Evolutionary conservation across 805 yeast species (phyloP), one percentile per base, ranked within the genome.

Genomic region (Scheffersomyces ergatensis): DNA sequence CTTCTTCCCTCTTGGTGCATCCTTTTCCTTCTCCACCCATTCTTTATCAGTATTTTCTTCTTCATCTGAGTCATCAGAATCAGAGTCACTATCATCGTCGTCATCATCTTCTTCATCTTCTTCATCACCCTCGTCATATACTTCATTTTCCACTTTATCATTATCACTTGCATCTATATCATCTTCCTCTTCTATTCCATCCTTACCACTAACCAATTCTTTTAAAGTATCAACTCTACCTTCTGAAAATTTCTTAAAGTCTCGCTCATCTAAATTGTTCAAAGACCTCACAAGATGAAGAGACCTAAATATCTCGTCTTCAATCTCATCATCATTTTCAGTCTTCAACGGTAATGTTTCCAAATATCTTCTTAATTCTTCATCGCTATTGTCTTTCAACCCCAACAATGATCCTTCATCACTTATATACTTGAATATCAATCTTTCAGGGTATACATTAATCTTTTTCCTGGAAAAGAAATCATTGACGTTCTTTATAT

Each of bases 401-500:
- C 67, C 71, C 14, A 72, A 63, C 25, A 52, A 50, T 30, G 65
- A 65, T 40, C 67, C 65, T 13, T 63, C 60, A 40, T 76, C 84
- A 37, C 79, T 84, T 19, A 89, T 80, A 56, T 85, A 88, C 55
- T 80, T 81, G 67, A 92, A 93, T 17, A 93, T 74, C 24, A 80
- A 71, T 45, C 95, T 74, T 61, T 93, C 98, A 3, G 95, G 79
- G 51, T 85, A 85, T 13, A 88, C 84, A 38, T 78, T 76, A 32
- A 90, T 87, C 59, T 83, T 81, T 53, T 76, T 77, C 45, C 82
- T 74, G 43, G 74, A 73, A 54, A 93, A 93, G 60, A 83, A 93
- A 53, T 87, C 93, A 56, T 92, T 93, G 18, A 92, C 87, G 57
- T 93, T 93, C 61, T 92, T 93, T 57, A 93, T 90, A 65, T 93